Conservation (phyloP, 1,139 yeast genomes). For the Hansenula lynferdii region DNA sequence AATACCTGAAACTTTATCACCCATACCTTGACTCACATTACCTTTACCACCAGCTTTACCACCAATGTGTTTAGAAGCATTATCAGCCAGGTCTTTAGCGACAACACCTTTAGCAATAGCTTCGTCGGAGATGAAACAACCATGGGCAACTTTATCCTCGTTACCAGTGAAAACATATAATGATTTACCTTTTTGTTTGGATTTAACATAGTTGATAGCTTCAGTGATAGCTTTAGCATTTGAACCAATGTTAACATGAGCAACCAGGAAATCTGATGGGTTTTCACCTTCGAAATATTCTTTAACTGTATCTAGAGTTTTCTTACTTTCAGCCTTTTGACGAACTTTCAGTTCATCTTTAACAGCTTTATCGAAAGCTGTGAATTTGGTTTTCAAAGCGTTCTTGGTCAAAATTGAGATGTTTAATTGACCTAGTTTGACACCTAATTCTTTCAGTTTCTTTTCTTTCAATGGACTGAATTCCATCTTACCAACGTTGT, state of each 20-base stretch:
- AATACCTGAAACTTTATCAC: constrained; percentile 71
- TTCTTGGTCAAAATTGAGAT: constrained; percentile 82
- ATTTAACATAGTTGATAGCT: constrained; percentile 81
- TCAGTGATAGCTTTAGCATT: constrained; percentile 95
- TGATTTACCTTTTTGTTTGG: constrained; percentile 69
- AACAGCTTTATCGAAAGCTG: constrained; percentile 75
- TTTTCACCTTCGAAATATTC: constrained; percentile 55
- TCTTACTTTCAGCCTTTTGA: constrained; percentile 85
- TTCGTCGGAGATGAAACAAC: constrained; percentile 77
- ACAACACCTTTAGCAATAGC: constrained; percentile 69
- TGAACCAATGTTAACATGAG: constrained; percentile 63
- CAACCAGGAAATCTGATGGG: constrained; percentile 50
- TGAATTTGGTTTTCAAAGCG: constrained; percentile 67
- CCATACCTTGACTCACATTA: constrained; percentile 95
- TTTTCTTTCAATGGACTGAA: constrained; percentile 75
- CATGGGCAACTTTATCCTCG: constrained; percentile 84
- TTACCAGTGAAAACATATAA: constrained; percentile 81
- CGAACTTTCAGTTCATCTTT: constrained; percentile 83
- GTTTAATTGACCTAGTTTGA: constrained; percentile 72
- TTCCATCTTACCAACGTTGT: constrained; percentile 49
- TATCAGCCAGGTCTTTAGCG: constrained; percentile 70
- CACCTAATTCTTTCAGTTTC: constrained; percentile 77
- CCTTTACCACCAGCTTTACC: constrained; percentile 99
- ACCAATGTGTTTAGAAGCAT: constrained; percentile 73
- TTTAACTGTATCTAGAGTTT: constrained; percentile 75